A percentile compares a stretch with the other conserved stretches of the same genome.
Evolutionary conservation across 805 yeast species (phyloP).

Genomic region (Candida manassasensis): DNA sequence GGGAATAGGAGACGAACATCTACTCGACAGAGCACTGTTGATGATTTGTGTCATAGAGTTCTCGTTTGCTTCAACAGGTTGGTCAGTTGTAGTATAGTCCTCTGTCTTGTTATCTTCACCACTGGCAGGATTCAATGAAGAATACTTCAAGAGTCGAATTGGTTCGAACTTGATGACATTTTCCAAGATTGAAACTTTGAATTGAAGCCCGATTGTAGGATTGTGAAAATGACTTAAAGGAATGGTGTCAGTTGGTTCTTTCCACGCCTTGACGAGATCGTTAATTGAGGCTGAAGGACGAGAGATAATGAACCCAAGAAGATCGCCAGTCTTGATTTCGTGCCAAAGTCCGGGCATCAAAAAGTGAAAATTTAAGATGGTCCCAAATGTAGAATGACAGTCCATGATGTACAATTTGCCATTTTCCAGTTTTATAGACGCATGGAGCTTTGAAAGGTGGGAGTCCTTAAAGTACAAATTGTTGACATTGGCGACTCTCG

Average conservation of each 20-base stretch:
- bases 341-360: conserved; percentile 18
- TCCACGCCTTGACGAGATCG: conserved; percentile 9
- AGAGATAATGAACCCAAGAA: conserved; percentile 31
- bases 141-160: too few relatives aligned
- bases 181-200: conserved; percentile 12
- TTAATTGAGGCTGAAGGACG: conserved; percentile 19
- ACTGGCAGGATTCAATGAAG: too few relatives aligned
- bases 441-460: conserved; percentile 38
- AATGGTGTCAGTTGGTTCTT: conserved; percentile 8
- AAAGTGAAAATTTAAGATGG: conserved; percentile 24
- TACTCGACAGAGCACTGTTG: too few relatives aligned
- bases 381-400: conserved; percentile 35
- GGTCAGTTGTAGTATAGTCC: too few relatives aligned
- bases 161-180: conserved; percentile 14
- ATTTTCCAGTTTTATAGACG: conserved; percentile 17
- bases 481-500: conserved; percentile 19
- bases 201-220: conserved; percentile 19
- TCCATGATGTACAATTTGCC: conserved; percentile 25
- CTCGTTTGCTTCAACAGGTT: too few relatives aligned
- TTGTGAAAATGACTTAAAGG: conserved; percentile 18
- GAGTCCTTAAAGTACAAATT: conserved; percentile 30
- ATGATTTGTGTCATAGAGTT: too few relatives aligned
- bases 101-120: too few relatives aligned
- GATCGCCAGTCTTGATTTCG: conserved; percentile 20
- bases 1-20: not conserved